Evolutionary conservation across 768 basidiomycete species (phyloP), one percentile per base, ranked within the genome.

Genomic region (Kwoniella mangroviensis): DNA sequence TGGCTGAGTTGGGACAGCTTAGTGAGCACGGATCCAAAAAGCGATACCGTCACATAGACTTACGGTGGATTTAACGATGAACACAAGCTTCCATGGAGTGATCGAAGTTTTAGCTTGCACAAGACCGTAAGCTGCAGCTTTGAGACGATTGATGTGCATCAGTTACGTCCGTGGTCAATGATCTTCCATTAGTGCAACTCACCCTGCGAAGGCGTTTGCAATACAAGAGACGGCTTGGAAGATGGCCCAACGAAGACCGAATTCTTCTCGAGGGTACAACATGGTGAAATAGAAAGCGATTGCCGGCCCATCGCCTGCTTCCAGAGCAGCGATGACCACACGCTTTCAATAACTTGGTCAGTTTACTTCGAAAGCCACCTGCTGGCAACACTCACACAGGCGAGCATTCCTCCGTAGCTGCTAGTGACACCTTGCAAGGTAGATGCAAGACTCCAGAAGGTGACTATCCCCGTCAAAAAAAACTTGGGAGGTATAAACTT

Each of bases 201-300:
- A 73, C 71, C 72, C 72, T 17, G 72, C 68, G 34, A 73, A 70
- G 42, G 71, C 65, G 42, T 73, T 73, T 4, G 72, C 26, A 51
- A 73, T 55, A 40, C 69, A 70, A 2, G 69, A 70, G 5, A 57
- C 34, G 41, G 65, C 64, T 55, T 70, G 68, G 69, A 70, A 73
- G 56, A 73, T 61, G 9, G 72, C 62, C 69, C 69, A 73, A 17
- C 72, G 69, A 45, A 73, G 52, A 21, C 72, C 72, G 61, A 70
- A 73, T 21, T 73, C 72, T 53, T 65, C 57, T 28, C 68, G 43
- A 45, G 72, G 72, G 43, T 70, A 73, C 11, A 73, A 22, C 69
- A 73, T 62, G 19, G 72, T 67, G 21, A 73, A 70, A 61, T 73
- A 73, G 62, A 73, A 70, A 0, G 69, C 51, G 22, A 73, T 68